phyloP scores from a whole-genome alignment of 2,329 filamentous ascomycete genomes.

The Aspergillus sojae region DNA sequence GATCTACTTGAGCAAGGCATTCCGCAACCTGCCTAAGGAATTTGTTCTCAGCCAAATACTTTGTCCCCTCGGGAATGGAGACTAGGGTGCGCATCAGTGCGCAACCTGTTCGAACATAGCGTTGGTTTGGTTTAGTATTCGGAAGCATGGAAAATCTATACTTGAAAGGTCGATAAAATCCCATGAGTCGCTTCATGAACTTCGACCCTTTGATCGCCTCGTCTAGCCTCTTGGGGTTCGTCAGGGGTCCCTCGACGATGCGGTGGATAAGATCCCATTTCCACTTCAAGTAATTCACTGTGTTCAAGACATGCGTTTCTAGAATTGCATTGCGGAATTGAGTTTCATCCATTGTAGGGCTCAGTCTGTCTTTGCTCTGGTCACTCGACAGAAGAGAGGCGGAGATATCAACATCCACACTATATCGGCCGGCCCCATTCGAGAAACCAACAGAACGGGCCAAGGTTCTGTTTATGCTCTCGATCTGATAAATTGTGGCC shows the following conservation, averaged over 20 bases:
- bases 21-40: constrained; percentile 91
- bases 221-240: constrained; percentile 87
- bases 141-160: constrained; percentile 88
- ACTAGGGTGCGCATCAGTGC: constrained; percentile 83
- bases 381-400: constrained; percentile 42
- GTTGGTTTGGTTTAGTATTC: constrained; percentile 90
- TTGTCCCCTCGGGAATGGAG: constrained; percentile 80
- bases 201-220: constrained; percentile 94
- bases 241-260: constrained; percentile 88
- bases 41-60: constrained; percentile 89
- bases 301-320: constrained; percentile 82
- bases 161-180: constrained; percentile 96
- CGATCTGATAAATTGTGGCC: constrained; percentile 94
- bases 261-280: constrained; percentile 92
- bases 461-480: constrained; percentile 91
- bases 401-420: constrained; percentile 49
- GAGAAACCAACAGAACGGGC: constrained; percentile 70
- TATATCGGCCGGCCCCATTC: constrained; percentile 43
- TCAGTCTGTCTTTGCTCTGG: constrained; percentile 58
- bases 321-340: constrained; percentile 64
- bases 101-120: constrained; percentile 89
- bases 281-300: constrained; percentile 92
- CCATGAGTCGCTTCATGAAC: constrained; percentile 91
- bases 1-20: constrained; percentile 92
- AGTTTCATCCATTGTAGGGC: constrained; percentile 64